These are phyloP conservation scores for Melampsora larici-populina DNA, from an alignment of 1,284 basidiomycete genomes.

Conservation along the genomic window DNA sequence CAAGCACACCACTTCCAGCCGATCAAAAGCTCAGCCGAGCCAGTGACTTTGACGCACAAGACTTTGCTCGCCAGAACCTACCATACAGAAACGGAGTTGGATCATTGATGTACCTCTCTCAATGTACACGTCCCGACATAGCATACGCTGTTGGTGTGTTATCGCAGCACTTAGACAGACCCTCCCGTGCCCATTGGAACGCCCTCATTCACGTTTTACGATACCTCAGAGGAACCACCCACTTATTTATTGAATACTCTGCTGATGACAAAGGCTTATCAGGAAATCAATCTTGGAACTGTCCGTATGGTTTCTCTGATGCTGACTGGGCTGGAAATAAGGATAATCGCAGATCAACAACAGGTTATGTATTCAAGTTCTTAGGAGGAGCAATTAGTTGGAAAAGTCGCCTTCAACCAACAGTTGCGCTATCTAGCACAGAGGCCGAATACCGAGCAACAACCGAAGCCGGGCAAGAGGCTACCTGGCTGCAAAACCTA, in stretches of 20 bases:
- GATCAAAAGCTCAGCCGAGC: not conserved
- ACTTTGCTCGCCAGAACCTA: not conserved
- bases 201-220: not conserved
- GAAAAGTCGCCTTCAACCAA: too few species aligned
- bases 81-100: not conserved
- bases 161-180: not conserved
- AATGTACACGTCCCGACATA: too few species aligned
- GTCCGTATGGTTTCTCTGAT: not conserved
- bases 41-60: not conserved
- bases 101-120: too few species aligned
- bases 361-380: conserved; percentile 31
- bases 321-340: too few species aligned
- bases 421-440: conserved; percentile 38
- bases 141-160: too few species aligned
- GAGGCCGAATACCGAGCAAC: too few species aligned
- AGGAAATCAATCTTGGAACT: not conserved
- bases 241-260: not conserved
- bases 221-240: conserved; percentile 6
- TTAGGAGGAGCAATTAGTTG: conserved; percentile 33
- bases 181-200: not conserved
- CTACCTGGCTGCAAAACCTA: not conserved
- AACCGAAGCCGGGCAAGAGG: conserved; percentile 10
- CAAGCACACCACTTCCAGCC: not conserved
- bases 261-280: too few species aligned
- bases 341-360: not conserved